These are phyloP conservation scores for Tricholoma bakamatsutake DNA, from an alignment of 768 basidiomycete species.

Conservation along the genomic window DNA sequence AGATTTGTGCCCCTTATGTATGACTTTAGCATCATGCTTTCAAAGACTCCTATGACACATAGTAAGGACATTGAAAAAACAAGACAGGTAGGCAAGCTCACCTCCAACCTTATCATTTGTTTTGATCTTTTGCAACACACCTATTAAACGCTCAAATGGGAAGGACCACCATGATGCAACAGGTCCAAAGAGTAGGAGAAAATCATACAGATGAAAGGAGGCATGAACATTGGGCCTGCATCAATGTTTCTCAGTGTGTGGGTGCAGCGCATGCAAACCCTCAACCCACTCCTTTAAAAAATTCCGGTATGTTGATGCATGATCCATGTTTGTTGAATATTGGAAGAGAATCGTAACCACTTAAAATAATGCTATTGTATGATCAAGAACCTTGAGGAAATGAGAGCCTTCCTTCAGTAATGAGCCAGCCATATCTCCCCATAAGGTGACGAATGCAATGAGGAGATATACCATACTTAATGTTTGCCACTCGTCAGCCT, in stretches of 20 bases:
- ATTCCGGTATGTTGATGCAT: constrained; percentile 2
- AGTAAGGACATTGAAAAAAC: too few relatives aligned
- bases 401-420: background rate
- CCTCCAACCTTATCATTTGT: constrained; percentile 27
- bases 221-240: constrained; percentile 15
- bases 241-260: constrained; percentile 11
- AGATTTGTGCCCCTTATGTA: constrained; percentile 2
- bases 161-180: constrained; percentile 34
- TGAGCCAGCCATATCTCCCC: constrained; percentile 15
- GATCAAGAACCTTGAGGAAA: constrained; percentile 14
- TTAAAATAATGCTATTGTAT: constrained; percentile 22
- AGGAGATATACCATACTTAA: constrained; percentile 27
- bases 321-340: constrained; percentile 6
- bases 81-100: too few relatives aligned
- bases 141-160: constrained; percentile 32
- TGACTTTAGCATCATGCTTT: background rate
- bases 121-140: constrained; percentile 25
- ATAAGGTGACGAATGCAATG: constrained; percentile 26
- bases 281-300: constrained; percentile 20
- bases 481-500: constrained; percentile 31
- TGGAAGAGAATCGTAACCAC: constrained; percentile 18
- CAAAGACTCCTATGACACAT: background rate
- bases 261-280: constrained; percentile 15
- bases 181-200: constrained; percentile 28
- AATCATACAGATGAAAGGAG: too few relatives aligned